A percentile compares a stretch with the other conserved stretches of the same genome.
Conservation (phyloP, 306 rosid species). For the Trifolium fragiferum region DNA sequence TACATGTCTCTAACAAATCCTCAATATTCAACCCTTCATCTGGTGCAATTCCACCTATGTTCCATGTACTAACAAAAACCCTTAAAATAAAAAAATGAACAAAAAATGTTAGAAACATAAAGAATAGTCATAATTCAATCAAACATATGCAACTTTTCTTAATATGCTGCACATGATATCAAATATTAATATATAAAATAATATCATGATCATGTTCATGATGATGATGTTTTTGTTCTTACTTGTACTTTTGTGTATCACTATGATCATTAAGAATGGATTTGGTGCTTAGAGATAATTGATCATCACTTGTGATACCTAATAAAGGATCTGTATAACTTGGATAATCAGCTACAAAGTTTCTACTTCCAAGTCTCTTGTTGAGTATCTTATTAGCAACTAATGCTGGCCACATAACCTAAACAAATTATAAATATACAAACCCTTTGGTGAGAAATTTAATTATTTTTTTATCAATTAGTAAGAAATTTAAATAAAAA, state of each 20-base stretch:
- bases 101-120: background rate
- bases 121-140: background rate
- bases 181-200: background rate
- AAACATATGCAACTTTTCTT: background rate
- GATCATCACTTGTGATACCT: conserved; percentile 46
- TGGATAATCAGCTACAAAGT: conserved; percentile 72
- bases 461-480: background rate
- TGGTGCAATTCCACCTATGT: conserved; percentile 86
- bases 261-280: conserved; percentile 44
- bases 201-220: background rate
- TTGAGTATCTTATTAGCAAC: conserved; percentile 75
- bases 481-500: background rate
- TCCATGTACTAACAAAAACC: conserved; percentile 85
- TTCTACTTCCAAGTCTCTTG: conserved; percentile 71
- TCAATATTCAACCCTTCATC: conserved; percentile 60
- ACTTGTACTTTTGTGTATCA: conserved; percentile 53
- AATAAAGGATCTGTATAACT: conserved; percentile 42
- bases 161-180: background rate
- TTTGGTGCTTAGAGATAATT: conserved; percentile 11
- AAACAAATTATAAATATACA: background rate
- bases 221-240: conserved; percentile 25
- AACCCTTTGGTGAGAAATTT: background rate
- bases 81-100: conserved; percentile 47
- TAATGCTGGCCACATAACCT: conserved; percentile 84
- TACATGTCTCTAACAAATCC: conserved; percentile 63